Percentiles rank a stretch among this genome's conserved stretches.
Evolutionary conservation across 2,329 filamentous ascomycete species (phyloP).

Genomic region (Colletotrichum sp.): DNA sequence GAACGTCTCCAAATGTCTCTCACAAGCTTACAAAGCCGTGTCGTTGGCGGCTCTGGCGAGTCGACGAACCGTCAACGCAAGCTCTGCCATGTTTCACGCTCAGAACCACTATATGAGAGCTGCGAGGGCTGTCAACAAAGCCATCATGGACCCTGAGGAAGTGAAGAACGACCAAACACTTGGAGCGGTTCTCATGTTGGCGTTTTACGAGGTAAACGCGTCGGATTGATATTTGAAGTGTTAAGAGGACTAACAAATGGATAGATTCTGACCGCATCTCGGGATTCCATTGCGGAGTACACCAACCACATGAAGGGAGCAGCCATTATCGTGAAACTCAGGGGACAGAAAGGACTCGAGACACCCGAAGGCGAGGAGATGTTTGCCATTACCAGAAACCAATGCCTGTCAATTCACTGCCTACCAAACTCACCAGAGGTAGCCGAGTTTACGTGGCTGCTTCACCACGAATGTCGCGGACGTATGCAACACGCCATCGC

Average conservation of each 20-base stretch:
- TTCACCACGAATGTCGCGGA: conserved; percentile 21
- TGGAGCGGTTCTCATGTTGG: conserved; percentile 19
- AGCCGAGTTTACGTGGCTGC: conserved; percentile 24
- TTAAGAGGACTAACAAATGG: background rate
- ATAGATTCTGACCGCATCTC: conserved; percentile 21
- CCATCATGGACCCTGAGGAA: conserved; percentile 17
- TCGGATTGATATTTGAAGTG: background rate
- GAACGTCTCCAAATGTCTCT: conserved; percentile 20
- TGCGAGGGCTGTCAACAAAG: conserved; percentile 19
- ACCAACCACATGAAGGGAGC: conserved; percentile 26
- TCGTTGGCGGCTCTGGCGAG: conserved; percentile 18
- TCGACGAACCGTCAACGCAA: background rate
- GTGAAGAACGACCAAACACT: conserved; percentile 21
- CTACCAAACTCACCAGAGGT: conserved; percentile 21
- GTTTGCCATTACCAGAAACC: conserved; percentile 26
- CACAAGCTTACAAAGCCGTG: conserved; percentile 19
- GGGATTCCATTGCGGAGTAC: conserved; percentile 22
- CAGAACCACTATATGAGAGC: conserved; percentile 22
- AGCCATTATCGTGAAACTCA: conserved; percentile 24
- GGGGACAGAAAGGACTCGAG: conserved; percentile 20
- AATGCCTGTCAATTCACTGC: conserved; percentile 24
- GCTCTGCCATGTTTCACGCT: conserved; percentile 4
- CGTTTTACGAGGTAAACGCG: conserved; percentile 17
- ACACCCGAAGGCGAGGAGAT: conserved; percentile 24
- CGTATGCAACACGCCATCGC: conserved; percentile 24